phyloP scores from a whole-genome alignment of 2,329 filamentous ascomycete genomes.

The Cordyceps tenuipes region DNA sequence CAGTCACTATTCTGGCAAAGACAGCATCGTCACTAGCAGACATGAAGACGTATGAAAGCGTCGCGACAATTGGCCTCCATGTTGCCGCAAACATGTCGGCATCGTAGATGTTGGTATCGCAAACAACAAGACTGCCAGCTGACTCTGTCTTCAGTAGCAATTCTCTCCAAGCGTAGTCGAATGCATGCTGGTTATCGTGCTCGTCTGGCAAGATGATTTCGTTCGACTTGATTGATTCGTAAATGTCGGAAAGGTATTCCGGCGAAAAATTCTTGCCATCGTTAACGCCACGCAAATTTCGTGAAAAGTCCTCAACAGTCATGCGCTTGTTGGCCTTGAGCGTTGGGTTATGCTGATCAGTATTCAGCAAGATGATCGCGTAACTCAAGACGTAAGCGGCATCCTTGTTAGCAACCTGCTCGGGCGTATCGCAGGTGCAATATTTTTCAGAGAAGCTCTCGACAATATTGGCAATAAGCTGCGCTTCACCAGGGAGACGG shows the following conservation, averaged over 20 bases:
- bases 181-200: slow-evolving; percentile 92
- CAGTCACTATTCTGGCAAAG: slow-evolving; percentile 84
- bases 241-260: slow-evolving; percentile 80
- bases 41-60: slow-evolving; percentile 96
- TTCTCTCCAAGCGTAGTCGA: slow-evolving; percentile 97
- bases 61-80: slow-evolving; percentile 91
- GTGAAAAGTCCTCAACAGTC: slow-evolving; percentile 72
- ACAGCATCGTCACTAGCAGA: slow-evolving; percentile 95
- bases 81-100: slow-evolving; percentile 96
- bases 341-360: slow-evolving; percentile 93
- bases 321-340: slow-evolving; percentile 72
- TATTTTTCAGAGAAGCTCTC: slow-evolving; percentile 83
- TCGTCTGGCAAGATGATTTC: slow-evolving; percentile 97
- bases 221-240: slow-evolving; percentile 80
- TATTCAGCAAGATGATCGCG: slow-evolving; percentile 96
- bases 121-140: slow-evolving; percentile 64
- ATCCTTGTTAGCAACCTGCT: slow-evolving; percentile 76
- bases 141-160: slow-evolving; percentile 75
- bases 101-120: slow-evolving; percentile 90
- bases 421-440: slow-evolving; percentile 57
- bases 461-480: slow-evolving; percentile 87
- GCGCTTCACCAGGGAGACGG: slow-evolving; percentile 85
- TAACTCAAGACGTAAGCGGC: slow-evolving; percentile 87
- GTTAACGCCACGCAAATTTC: slow-evolving; percentile 87
- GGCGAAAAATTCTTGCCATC: slow-evolving; percentile 73